Base-by-base conservation (phyloP, 2,329 filamentous ascomycete species). In the Plenodomus biglobosus region DNA sequence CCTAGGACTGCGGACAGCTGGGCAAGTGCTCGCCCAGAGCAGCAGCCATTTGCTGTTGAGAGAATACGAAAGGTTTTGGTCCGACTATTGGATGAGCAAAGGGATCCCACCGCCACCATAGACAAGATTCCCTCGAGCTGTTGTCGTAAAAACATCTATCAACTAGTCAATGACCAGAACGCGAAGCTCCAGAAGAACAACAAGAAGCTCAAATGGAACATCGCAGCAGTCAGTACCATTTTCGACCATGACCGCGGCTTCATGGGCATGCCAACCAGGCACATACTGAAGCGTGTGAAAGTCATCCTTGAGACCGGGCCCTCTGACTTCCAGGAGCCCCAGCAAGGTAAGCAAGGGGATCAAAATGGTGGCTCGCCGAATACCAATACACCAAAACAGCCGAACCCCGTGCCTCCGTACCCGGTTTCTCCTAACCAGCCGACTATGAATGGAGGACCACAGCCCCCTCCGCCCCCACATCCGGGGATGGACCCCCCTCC, bases 241-340 rank as follows among this genome's bases (percentile, higher is more conserved):
- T 67, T n/a, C 0, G 37, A 64, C 34, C 11, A 11, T 24, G 6
- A 24, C 11, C 22, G 22, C 22, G 22, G 22, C 22, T 11, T 24
- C 22, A n/a, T 24, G 22, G 22, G 52, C 46, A n/a, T 48, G 51
- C 2, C 39, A 19, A n/a, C n/a, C 1, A 20, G 57, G 21, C 53
- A 54, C 45, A 43, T 58, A 21, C 53, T 66, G 7, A 51, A 48
- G 18, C 53, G 60, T 34, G 59, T 71, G 3, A 55, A 61, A 18
- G 49, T 71, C 7, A 60, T 71, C 10, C 52, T 71, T 15, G 55
- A 68, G 40, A 65, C 65, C 2, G 63, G 62, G 18, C 46, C 58
- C 4, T 61, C 61, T 30, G 53, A 55, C 0, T 53, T 56, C 3
- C 40, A 49, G 13, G 53, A 54, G 30, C 50, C 52, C 6, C 35